Evolutionary conservation across 2,329 filamentous ascomycete genomes (phyloP).

Genomic region (Huntiella abstrusa): DNA sequence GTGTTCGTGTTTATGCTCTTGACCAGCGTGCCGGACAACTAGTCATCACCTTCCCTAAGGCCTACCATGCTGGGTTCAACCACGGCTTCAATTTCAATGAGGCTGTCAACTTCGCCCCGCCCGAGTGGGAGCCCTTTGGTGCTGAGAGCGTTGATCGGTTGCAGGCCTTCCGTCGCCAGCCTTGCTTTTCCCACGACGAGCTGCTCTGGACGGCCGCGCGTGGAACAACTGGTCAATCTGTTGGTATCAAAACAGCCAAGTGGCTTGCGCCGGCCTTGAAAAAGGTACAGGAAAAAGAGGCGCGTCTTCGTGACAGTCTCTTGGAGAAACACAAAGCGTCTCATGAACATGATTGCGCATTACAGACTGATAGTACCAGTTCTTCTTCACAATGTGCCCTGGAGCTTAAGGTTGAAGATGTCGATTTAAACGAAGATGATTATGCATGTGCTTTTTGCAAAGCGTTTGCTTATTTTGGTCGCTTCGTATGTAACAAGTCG

Average conservation of each 20-base stretch:
- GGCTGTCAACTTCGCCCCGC: constrained; percentile 90
- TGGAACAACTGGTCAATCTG: constrained; percentile 42
- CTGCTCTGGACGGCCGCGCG: constrained; percentile 78
- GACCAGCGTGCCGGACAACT: constrained; percentile 93
- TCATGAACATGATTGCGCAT: constrained; percentile 33
- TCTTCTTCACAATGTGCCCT: constrained; percentile 32
- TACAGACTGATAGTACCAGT: constrained; percentile 16
- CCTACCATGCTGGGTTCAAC: constrained; percentile 96
- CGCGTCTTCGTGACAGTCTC: constrained; percentile 48
- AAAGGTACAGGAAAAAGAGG: constrained; percentile 57
- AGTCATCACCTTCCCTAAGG: constrained; percentile 89
- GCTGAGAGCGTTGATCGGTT: constrained; percentile 70
- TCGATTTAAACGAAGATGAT: constrained; percentile 73
- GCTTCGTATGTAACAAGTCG: constrained; percentile 67
- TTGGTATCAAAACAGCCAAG: constrained; percentile 75
- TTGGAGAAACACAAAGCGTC: constrained; percentile 41
- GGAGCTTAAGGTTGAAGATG: constrained; percentile 45
- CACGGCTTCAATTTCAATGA: constrained; percentile 99
- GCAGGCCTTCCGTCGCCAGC: constrained; percentile 72
- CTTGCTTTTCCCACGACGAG: constrained; percentile 95
- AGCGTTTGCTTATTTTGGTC: constrained; percentile 73
- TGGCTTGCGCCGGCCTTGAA: constrained; percentile 83
- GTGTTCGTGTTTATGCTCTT: constrained; percentile 82
- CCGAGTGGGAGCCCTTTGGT: constrained; percentile 88
- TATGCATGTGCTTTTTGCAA: constrained; percentile 89